A percentile compares a stretch with the other conserved stretches of the same genome.
These are phyloP conservation scores for Barnettozyma wickerhamii DNA, from an alignment of 805 yeast genomes.

Conservation along the genomic window DNA sequence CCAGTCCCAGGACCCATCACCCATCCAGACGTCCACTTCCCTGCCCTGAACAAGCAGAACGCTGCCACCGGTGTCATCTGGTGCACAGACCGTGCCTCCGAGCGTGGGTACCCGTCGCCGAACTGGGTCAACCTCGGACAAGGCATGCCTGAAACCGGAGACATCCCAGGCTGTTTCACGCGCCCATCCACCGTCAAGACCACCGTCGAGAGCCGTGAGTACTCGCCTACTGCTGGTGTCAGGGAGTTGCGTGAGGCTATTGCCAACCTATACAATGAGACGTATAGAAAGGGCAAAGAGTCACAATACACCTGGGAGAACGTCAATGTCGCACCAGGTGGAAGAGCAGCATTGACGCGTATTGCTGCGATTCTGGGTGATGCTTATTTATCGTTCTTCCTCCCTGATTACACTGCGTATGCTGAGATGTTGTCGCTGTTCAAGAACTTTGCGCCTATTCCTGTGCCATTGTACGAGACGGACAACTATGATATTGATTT, in stretches of 20 bases:
- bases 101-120: slow-evolving; percentile 42
- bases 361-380: slow-evolving; percentile 57
- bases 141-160: slow-evolving; percentile 64
- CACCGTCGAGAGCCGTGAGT: slow-evolving; percentile 46
- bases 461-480: slow-evolving; percentile 53
- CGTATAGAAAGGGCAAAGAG: slow-evolving; percentile 42
- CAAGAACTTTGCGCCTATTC: slow-evolving; percentile 59
- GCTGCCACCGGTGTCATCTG: slow-evolving; percentile 61
- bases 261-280: slow-evolving; percentile 50
- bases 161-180: slow-evolving; percentile 52
- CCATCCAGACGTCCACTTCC: slow-evolving; percentile 43
- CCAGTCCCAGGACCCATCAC: slow-evolving; percentile 46
- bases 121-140: slow-evolving; percentile 60
- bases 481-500: slow-evolving; percentile 55
- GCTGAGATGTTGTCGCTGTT: slow-evolving; percentile 61
- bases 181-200: slow-evolving; percentile 46
- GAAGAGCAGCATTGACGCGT: slow-evolving; percentile 58
- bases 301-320: slow-evolving; percentile 57
- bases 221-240: slow-evolving; percentile 58
- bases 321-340: slow-evolving; percentile 62
- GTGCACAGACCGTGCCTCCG: slow-evolving; percentile 59
- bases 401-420: slow-evolving; percentile 62
- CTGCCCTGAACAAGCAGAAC: slow-evolving; percentile 55
- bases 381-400: slow-evolving; percentile 54
- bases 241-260: slow-evolving; percentile 52